Percentiles rank a stretch among this genome's conserved stretches.
Conservation (phyloP, 352 stramenopile genomes). For the Phytophthora foliorum region DNA sequence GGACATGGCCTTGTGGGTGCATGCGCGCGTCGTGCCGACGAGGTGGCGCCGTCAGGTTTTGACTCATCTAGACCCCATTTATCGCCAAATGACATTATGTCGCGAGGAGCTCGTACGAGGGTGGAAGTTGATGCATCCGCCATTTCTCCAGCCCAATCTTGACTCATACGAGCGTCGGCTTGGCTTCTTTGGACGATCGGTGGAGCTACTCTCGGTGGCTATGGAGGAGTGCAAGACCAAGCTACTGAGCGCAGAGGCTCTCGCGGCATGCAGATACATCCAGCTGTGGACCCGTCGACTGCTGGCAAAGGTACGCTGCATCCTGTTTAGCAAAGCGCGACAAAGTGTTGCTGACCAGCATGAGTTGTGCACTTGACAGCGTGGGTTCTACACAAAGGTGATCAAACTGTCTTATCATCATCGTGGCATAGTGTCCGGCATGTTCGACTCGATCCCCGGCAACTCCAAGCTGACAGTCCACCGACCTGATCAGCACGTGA, state of each 20-base stretch:
- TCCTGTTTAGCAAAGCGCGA: not conserved
- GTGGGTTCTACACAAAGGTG: constrained; percentile 68
- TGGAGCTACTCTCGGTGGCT: constrained; percentile 35
- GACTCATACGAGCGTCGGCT: constrained; percentile 54
- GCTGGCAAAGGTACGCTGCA: constrained; percentile 43
- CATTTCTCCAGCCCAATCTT: constrained; percentile 50
- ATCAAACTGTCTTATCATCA: constrained; percentile 53
- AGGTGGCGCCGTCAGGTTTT: constrained; percentile 53
- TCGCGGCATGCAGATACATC: constrained; percentile 49
- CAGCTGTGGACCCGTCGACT: constrained; percentile 57
- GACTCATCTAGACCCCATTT: constrained; percentile 42
- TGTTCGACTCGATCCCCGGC: constrained; percentile 70
- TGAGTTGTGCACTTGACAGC: constrained; percentile 18
- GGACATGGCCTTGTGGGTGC: constrained; percentile 54
- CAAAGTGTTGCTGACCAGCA: not conserved
- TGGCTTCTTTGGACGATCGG: constrained; percentile 39
- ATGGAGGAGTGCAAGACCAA: constrained; percentile 47
- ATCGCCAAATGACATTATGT: constrained; percentile 53
- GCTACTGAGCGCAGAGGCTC: constrained; percentile 38
- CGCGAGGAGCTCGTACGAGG: constrained; percentile 37
- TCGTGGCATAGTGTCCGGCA: constrained; percentile 59
- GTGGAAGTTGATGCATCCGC: constrained; percentile 54
- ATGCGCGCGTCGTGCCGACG: constrained; percentile 47
- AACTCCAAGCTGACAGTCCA: constrained; percentile 56
- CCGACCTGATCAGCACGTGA: constrained; percentile 24